A percentile compares a stretch with the other conserved stretches of the same genome.
phyloP scores from a whole-genome alignment of 2,329 filamentous ascomycete genomes.

The Claviceps pusilla region DNA sequence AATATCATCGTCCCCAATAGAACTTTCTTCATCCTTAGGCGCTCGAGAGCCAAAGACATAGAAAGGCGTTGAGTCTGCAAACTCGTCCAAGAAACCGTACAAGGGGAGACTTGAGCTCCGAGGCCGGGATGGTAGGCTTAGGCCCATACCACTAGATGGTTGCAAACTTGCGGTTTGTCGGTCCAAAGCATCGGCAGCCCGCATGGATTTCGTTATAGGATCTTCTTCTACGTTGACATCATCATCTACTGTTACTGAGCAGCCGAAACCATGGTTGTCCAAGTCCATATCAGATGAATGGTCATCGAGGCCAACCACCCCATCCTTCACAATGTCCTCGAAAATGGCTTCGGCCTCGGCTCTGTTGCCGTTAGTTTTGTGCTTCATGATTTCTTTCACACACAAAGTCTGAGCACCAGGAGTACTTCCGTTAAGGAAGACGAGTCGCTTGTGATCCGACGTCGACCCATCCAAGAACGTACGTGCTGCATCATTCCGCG shows the following conservation, averaged over 20 bases:
- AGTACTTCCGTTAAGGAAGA: conserved; percentile 46
- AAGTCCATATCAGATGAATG: conserved; percentile 10
- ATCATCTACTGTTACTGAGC: not conserved
- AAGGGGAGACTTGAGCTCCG: conserved; percentile 36
- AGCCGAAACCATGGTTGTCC: conserved; percentile 1
- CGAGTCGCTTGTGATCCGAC: conserved; percentile 34
- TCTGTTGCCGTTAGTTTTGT: conserved; percentile 34
- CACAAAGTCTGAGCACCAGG: conserved; percentile 39
- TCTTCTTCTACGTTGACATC: conserved; percentile 34
- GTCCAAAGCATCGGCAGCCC: conserved; percentile 43
- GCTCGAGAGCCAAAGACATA: conserved; percentile 29
- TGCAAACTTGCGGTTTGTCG: conserved; percentile 40
- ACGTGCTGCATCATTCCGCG: conserved; percentile 32
- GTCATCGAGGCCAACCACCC: conserved; percentile 24
- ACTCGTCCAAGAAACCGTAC: conserved; percentile 28
- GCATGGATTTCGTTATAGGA: conserved; percentile 40
- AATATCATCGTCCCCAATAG: conserved; percentile 7
- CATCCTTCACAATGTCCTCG: conserved; percentile 33
- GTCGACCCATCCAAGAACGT: conserved; percentile 35
- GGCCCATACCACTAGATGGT: conserved; percentile 31
- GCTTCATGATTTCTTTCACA: conserved; percentile 36
- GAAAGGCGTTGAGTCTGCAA: conserved; percentile 30
- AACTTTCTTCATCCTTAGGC: conserved; percentile 10
- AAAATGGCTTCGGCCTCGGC: conserved; percentile 37
- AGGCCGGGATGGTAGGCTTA: conserved; percentile 24